A percentile compares a stretch with the other conserved stretches of the same genome.
These are phyloP conservation scores for Pyropia haitanensis DNA, from an alignment of 23 red algal species.

Conservation along the genomic window DNA sequence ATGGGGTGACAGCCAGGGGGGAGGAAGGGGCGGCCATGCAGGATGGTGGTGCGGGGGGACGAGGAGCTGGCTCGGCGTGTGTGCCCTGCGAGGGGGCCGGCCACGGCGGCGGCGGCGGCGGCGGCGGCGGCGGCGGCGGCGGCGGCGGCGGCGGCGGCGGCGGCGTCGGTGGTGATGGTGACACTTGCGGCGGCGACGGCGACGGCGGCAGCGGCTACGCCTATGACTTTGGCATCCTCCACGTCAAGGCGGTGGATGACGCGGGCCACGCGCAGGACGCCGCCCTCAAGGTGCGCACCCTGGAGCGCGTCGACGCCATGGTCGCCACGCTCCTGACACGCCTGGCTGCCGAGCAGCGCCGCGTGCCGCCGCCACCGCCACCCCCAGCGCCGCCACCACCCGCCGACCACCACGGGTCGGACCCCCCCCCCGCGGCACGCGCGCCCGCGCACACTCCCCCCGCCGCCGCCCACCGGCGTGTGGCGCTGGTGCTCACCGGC, in stretches of 20 bases:
- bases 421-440: background rate
- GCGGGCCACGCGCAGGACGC: conserved; percentile 24
- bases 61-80: too few species aligned
- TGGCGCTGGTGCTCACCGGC: conserved; percentile 19
- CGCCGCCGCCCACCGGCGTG: background rate
- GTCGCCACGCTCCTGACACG: background rate
- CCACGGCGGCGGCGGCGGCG: too few species aligned
- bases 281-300: conserved; percentile 1
- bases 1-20: too few species aligned
- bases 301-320: conserved; percentile 35
- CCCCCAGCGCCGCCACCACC: too few species aligned
- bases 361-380: background rate
- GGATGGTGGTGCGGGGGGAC: too few species aligned
- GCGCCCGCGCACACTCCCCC: background rate
- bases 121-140: too few species aligned
- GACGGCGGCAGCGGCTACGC: background rate
- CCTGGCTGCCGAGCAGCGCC: background rate
- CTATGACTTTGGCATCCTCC: conserved; percentile 28
- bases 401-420: too few species aligned
- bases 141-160: too few species aligned
- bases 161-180: too few species aligned
- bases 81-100: too few species aligned
- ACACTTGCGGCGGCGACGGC: background rate
- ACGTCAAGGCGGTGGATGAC: conserved; percentile 51
- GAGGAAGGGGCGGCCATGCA: too few species aligned